Base-by-base conservation (phyloP, 257 asterid genomes). In the Asclepias syriaca region DNA sequence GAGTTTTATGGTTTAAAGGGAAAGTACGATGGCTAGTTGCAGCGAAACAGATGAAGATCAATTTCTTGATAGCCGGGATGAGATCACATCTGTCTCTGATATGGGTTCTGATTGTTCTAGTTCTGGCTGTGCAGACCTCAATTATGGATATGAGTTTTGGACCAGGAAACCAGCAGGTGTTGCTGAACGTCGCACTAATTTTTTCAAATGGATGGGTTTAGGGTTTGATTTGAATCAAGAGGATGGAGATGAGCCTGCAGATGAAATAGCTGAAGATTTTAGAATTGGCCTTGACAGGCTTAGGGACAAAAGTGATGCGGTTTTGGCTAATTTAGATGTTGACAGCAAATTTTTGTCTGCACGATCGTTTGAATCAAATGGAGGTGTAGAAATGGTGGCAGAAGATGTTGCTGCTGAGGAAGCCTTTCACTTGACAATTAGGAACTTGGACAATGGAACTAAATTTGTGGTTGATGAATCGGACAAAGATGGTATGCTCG, bases 61-160 rank as follows among this genome's bases (percentile, higher is more conserved):
- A 54, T 93, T 84, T 76, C 84, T 89, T 54, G 96, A 89, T 83
- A 80, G 86, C 79, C 77, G 83, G 13, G 90, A 86, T 13, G 91
- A 86, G 54, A 69, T 82, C 16, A 65, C 84, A 56, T 75, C 89
- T 66, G 78, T 70, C 58, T 88, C 91, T 15, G 87, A 81, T 80
- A 61, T 75, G 18, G 79, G 84, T 66, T 86, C 87, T n/a, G 93
- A 85, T 73, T 74, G 75, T 69, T 66, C 80, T 76, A 80, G 78
- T 81, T 72, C 88, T 66, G 83, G 61, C 78, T 55, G 59, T 34
- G 83, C 50, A 3, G 77, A 81, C 58, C 50, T 72, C 76, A 90
- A 80, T 76, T 75, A 84, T 48, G 89, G 82, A 43, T 93, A 91
- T 75, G 95, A 89, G 18, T 77, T 89, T 73, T 93, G 97, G 97